A percentile compares a stretch with the other conserved stretches of the same genome.
These are phyloP conservation scores for Candida pseudofarinosa DNA, from an alignment of 805 yeast genomes.

Conservation along the genomic window DNA sequence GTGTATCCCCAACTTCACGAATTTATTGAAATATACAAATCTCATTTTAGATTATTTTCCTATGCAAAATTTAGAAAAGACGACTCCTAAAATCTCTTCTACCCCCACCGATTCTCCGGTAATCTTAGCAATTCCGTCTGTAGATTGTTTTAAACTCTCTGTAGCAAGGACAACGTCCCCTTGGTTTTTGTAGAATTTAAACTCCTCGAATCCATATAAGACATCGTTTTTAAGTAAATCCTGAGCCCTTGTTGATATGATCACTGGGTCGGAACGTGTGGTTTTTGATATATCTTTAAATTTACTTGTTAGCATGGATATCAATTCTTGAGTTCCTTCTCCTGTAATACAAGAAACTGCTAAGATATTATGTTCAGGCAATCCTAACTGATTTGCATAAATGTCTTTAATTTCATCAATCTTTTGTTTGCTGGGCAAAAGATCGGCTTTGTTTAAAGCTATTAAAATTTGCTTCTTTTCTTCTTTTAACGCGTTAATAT, in stretches of 20 bases:
- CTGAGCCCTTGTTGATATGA: conserved; percentile 69
- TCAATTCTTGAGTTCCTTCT: conserved; percentile 51
- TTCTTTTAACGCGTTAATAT: conserved; percentile 28
- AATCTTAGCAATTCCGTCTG: conserved; percentile 86
- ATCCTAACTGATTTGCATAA: conserved; percentile 4
- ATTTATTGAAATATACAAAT: background rate
- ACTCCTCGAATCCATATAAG: conserved; percentile 66
- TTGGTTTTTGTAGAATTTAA: conserved; percentile 42
- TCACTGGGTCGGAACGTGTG: conserved; percentile 58
- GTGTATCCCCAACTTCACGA: background rate
- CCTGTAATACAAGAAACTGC: conserved; percentile 59
- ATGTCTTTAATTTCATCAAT: background rate
- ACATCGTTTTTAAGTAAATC: conserved; percentile 78
- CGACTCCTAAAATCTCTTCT: conserved; percentile 87
- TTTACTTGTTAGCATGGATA: conserved; percentile 33
- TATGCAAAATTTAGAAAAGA: conserved; percentile 88
- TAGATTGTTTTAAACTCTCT: conserved; percentile 68
- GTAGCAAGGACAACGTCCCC: conserved; percentile 78
- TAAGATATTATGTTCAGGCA: conserved; percentile 13
- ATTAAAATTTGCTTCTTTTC: conserved; percentile 34
- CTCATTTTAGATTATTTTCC: conserved; percentile 59
- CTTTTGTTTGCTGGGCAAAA: conserved; percentile 18
- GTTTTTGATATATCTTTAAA: conserved; percentile 50
- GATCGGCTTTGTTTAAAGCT: conserved; percentile 60
- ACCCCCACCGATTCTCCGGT: conserved; percentile 87